Percentiles rank a stretch among this genome's conserved stretches.
Evolutionary conservation across 495 filamentous ascomycete species (phyloP).

Genomic region (Copromyces sp.): DNA sequence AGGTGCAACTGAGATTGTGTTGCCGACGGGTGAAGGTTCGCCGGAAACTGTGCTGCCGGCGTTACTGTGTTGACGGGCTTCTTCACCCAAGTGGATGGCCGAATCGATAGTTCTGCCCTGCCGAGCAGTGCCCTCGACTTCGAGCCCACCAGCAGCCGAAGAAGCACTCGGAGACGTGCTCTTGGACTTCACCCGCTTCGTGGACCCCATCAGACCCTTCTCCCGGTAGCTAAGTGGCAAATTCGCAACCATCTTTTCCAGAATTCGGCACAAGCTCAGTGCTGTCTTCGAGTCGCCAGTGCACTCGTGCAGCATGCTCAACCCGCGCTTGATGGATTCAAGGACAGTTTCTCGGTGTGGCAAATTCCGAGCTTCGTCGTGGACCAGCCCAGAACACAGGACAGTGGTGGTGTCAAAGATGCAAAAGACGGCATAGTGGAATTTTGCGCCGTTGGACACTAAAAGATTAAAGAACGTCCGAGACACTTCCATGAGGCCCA

Average conservation of each 20-base stretch:
- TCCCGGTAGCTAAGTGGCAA: conserved; percentile 18
- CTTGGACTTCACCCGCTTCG: conserved; percentile 11
- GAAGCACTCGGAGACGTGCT: not conserved
- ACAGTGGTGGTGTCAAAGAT: conserved; percentile 42
- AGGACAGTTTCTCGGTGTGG: conserved; percentile 33
- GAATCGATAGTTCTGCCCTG: not conserved
- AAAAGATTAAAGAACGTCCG: conserved; percentile 32
- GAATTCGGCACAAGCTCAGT: conserved; percentile 18
- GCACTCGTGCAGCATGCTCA: conserved; percentile 30
- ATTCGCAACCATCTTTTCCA: conserved; percentile 14
- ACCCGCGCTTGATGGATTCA: conserved; percentile 26
- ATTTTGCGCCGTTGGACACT: conserved; percentile 36
- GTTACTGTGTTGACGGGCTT: not conserved
- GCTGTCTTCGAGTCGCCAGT: conserved; percentile 18
- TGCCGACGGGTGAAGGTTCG: not conserved
- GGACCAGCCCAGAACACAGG: conserved; percentile 41
- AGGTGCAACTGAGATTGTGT: not conserved
- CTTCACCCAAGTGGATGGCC: not conserved
- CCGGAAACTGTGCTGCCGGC: not conserved
- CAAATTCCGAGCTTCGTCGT: conserved; percentile 32
- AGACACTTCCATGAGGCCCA: conserved; percentile 33
- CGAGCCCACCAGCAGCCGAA: not conserved
- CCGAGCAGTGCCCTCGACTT: not conserved
- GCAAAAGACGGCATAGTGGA: conserved; percentile 42
- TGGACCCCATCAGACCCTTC: conserved; percentile 10